Evolutionary conservation across 2,329 filamentous ascomycete genomes (phyloP).

Genomic region (Ophiostoma himal-ulmi): DNA sequence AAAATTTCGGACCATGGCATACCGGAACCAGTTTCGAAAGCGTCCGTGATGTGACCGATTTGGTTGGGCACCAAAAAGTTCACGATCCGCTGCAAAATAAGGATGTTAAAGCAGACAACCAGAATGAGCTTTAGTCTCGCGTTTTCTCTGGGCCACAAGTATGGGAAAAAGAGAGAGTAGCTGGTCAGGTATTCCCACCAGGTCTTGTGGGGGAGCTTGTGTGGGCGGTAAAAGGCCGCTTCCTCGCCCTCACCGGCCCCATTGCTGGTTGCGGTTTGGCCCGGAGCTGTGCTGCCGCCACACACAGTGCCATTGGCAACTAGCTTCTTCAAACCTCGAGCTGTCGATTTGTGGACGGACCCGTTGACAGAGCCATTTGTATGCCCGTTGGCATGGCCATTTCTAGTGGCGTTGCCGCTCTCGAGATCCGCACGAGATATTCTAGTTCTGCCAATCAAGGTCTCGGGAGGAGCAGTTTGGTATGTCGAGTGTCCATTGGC

Average conservation of each 20-base stretch:
- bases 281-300: not conserved
- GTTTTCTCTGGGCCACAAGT: constrained; percentile 88
- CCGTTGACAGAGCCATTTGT: constrained; percentile 39
- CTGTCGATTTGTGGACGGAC: constrained; percentile 26
- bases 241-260: constrained; percentile 46
- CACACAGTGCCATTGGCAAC: not conserved
- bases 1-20: constrained; percentile 71
- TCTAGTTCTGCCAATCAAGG: constrained; percentile 10
- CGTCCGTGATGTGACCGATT: constrained; percentile 71
- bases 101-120: constrained; percentile 71
- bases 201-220: constrained; percentile 75
- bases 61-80: constrained; percentile 83
- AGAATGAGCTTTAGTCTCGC: constrained; percentile 68
- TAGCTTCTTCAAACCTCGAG: constrained; percentile 21
- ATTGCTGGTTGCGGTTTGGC: not conserved
- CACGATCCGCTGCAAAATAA: constrained; percentile 73
- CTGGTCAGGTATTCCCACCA: constrained; percentile 96
- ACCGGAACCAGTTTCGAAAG: constrained; percentile 45
- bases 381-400: constrained; percentile 25
- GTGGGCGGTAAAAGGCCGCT: constrained; percentile 82
- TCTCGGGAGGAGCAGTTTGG: constrained; percentile 27
- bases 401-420: constrained; percentile 2
- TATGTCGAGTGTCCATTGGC: constrained; percentile 32
- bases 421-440: not conserved
- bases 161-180: constrained; percentile 91